Percentiles rank a stretch among this genome's conserved stretches.
phyloP scores from a whole-genome alignment of 805 yeast genomes.

The Cyberlindnera mrakii region DNA sequence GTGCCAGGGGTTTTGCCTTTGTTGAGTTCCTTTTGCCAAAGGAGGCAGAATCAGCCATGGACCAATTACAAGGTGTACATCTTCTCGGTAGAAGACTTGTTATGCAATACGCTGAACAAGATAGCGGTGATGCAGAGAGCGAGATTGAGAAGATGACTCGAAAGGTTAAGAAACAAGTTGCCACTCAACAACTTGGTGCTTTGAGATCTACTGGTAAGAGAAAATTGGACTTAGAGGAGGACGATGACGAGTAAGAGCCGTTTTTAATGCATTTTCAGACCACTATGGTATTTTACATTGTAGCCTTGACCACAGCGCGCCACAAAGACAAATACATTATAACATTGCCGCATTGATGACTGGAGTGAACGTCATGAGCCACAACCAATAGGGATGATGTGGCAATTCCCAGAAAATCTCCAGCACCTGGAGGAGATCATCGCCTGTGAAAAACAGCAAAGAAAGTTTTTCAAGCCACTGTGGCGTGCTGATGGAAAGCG shows the following conservation, averaged over 20 bases:
- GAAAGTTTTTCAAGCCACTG: too few species aligned
- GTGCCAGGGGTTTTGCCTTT: constrained; percentile 96
- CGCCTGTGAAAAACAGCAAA: too few species aligned
- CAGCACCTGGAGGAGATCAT: too few species aligned
- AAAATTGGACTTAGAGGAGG: constrained; percentile 55
- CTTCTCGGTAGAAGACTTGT: constrained; percentile 91
- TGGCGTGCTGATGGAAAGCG: too few species aligned
- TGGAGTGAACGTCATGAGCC: too few species aligned
- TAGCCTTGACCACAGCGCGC: too few species aligned
- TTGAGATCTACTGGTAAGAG: constrained; percentile 67
- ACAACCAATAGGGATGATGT: too few species aligned
- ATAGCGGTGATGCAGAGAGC: constrained; percentile 76
- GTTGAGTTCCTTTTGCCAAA: constrained; percentile 83
- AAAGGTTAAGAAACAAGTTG: constrained; percentile 77
- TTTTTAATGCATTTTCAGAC: too few species aligned
- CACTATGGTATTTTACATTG: too few species aligned
- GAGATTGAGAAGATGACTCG: constrained; percentile 88
- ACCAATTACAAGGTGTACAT: constrained; percentile 91
- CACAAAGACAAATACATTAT: too few species aligned
- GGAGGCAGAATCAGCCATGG: constrained; percentile 94
- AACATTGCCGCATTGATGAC: too few species aligned
- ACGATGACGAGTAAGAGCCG: constrained; percentile 3
- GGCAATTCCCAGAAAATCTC: too few species aligned
- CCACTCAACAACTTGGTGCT: constrained; percentile 68
- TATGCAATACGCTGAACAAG: constrained; percentile 85